Evolutionary conservation across 768 basidiomycete species (phyloP).

Genomic region (Tricholoma terreum): DNA sequence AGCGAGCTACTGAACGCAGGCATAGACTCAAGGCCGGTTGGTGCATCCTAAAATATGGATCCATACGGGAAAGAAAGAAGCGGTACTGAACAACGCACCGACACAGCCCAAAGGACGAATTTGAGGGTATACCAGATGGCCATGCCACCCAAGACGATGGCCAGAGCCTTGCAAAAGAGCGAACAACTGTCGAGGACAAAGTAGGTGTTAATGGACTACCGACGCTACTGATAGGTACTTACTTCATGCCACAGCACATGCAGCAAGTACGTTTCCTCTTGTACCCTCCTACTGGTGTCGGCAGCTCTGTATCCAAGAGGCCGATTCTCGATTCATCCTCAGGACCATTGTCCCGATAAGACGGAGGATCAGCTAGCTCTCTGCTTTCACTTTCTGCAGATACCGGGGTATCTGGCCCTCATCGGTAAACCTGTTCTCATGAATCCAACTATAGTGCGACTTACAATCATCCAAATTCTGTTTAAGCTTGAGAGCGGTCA

Average conservation of each 20-base stretch:
- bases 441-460: constrained; percentile 12
- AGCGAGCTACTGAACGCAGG: constrained; percentile 52
- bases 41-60: constrained; percentile 34
- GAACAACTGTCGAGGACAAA: constrained; percentile 35
- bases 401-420: constrained; percentile 38
- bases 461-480: constrained; percentile 45
- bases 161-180: constrained; percentile 54
- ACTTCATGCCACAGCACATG: constrained; percentile 41
- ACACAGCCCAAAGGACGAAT: constrained; percentile 45
- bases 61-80: not conserved
- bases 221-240: not conserved
- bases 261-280: constrained; percentile 41
- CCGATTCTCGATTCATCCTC: constrained; percentile 30
- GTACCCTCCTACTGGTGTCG: constrained; percentile 16
- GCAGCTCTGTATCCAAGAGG: constrained; percentile 31
- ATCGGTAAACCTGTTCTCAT: not conserved
- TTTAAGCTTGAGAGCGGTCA: constrained; percentile 47
- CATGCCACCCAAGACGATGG: constrained; percentile 42
- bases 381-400: constrained; percentile 41
- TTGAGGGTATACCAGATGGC: constrained; percentile 41
- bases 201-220: not conserved
- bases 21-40: constrained; percentile 54
- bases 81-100: constrained; percentile 28
- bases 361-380: constrained; percentile 22
- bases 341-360: constrained; percentile 16